Percentiles rank a stretch among this genome's conserved stretches.
These are phyloP conservation scores for Xylariales sp. DNA, from an alignment of 2,329 filamentous ascomycete genomes.

Conservation along the genomic window DNA sequence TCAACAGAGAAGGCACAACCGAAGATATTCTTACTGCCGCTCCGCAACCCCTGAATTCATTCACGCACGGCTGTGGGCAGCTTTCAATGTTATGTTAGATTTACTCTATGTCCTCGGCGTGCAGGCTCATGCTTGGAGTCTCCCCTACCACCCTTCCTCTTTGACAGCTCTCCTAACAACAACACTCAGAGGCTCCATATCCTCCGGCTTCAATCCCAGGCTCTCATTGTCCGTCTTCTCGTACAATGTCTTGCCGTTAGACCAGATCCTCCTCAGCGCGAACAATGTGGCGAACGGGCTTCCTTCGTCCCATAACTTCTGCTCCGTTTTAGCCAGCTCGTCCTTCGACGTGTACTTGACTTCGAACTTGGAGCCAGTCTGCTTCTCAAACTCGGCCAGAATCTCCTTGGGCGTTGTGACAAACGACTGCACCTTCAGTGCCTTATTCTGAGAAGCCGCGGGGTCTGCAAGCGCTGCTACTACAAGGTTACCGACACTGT, in stretches of 20 bases:
- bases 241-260: slow-evolving; percentile 67
- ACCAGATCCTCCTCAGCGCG: slow-evolving; percentile 68
- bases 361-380: slow-evolving; percentile 55
- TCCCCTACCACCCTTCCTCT: slow-evolving; percentile 14
- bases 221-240: slow-evolving; percentile 60
- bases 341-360: slow-evolving; percentile 48
- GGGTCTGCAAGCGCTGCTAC: slow-evolving; percentile 57
- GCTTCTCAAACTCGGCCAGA: slow-evolving; percentile 62
- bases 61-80: too few relatives aligned
- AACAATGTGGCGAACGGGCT: slow-evolving; percentile 47
- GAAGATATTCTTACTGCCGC: too few relatives aligned
- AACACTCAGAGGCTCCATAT: slow-evolving; percentile 48
- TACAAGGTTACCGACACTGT: slow-evolving; percentile 61
- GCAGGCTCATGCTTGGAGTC: too few relatives aligned
- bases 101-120: too few relatives aligned
- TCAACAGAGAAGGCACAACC: too few relatives aligned
- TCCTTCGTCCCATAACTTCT: slow-evolving; percentile 51
- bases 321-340: slow-evolving; percentile 51
- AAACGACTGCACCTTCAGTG: slow-evolving; percentile 67
- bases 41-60: too few relatives aligned
- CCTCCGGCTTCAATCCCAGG: slow-evolving; percentile 44
- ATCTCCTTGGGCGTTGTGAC: slow-evolving; percentile 60
- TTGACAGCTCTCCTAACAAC: slow-evolving; percentile 33
- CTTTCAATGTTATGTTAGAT: too few relatives aligned
- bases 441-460: slow-evolving; percentile 45